Base-by-base conservation (phyloP, 140 eudicot genomes). In the Erigeron philadelphicus region DNA sequence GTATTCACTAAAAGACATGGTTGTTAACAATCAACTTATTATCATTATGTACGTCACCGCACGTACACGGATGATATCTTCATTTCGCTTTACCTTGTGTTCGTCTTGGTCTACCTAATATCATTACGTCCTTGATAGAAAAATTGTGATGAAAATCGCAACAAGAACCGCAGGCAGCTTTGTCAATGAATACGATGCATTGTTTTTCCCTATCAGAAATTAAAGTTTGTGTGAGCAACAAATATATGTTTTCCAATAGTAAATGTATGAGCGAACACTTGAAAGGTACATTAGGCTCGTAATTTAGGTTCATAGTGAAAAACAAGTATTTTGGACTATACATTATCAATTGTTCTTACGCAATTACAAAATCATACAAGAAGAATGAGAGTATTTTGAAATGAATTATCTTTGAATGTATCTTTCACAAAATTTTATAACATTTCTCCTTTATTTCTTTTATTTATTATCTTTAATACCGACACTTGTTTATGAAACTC, bases 161-260 rank as follows among this genome's bases (percentile, higher is more conserved):
- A 63, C 56, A 73, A 73, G 56, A 23, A 64, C 64, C 0, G 40
- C 2, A 3, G 56, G 77, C 23, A 73, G 15, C 70, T 52, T 73
- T 63, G 64, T 40, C 44, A 52, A 42, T 23, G 77, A 63, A 72
- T 62, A 72, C 1, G 71, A 10, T 11, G 63, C 71, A 2, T 40
- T 38, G 44, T 50, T 40, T 72, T 72, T 62, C 41, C 77, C 77
- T 72, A 41, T 47, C 60, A 46, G 41, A 11, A 8, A 71, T 11
- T 50, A 11, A 6, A 57, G 1, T 57, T 21, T 57, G 62, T 21
- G 16, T 1, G n/a, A 23, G 10, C 7, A 11, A 10, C 6, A 48
- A 48, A 12, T n/a, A 48, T 48, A 15, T 12, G 54, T 48, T 31
- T 31, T 31, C 3, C 5, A 31, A 31, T 31, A 31, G 3, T 31